These are phyloP conservation scores for Lasiodiplodia hormozganensis DNA, from an alignment of 2,329 filamentous ascomycete species.

Conservation along the genomic window DNA sequence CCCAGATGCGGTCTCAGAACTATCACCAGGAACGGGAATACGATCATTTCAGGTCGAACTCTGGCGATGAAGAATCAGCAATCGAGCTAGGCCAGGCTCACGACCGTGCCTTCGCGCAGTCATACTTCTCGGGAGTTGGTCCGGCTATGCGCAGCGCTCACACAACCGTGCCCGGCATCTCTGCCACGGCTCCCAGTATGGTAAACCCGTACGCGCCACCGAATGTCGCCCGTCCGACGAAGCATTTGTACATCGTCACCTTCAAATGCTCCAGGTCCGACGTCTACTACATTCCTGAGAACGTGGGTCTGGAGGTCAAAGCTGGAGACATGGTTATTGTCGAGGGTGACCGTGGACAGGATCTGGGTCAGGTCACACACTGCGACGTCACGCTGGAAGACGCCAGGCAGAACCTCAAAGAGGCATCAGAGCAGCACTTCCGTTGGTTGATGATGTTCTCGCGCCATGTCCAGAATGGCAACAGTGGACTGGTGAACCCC, in stretches of 20 bases:
- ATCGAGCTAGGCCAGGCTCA: conserved; percentile 29
- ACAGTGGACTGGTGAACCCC: conserved; percentile 52
- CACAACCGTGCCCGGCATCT: conserved; percentile 40
- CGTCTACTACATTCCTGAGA: conserved; percentile 96
- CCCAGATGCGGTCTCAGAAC: conserved; percentile 12
- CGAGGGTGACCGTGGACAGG: conserved; percentile 94
- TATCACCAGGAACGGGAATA: conserved; percentile 27
- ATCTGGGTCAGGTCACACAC: conserved; percentile 89
- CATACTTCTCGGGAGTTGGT: conserved; percentile 47
- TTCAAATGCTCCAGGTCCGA: conserved; percentile 97
- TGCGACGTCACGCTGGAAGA: conserved; percentile 87
- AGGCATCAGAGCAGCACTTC: conserved; percentile 94
- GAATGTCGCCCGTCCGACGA: conserved; percentile 40
- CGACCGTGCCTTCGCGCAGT: conserved; percentile 34
- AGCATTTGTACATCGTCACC: conserved; percentile 79
- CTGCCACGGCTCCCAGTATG: conserved; percentile 23
- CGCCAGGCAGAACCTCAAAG: conserved; percentile 87
- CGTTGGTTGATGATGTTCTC: conserved; percentile 99
- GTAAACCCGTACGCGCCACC: conserved; percentile 46
- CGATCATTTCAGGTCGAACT: conserved; percentile 28
- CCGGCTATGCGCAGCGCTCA: conserved; percentile 45
- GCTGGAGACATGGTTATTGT: conserved; percentile 95
- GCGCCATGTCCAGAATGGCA: conserved; percentile 49
- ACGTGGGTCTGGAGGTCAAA: conserved; percentile 88
- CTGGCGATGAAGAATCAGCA: conserved; percentile 27